phyloP scores from a whole-genome alignment of 2,329 filamentous ascomycete species.

The Didymella arachidicola region DNA sequence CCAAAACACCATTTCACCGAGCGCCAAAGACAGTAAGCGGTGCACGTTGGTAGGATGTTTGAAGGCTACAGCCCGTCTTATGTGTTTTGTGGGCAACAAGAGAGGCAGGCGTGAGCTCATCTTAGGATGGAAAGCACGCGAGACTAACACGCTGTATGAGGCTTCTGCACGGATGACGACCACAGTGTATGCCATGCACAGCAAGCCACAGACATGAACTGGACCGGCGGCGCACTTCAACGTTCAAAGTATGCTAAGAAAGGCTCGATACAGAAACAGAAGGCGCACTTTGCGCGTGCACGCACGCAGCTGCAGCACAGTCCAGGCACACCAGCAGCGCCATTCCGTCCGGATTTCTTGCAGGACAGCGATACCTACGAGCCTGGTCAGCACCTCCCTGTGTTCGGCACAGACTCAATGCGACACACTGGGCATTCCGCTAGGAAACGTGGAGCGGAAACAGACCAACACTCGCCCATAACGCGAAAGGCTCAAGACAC shows the following conservation, averaged over 20 bases:
- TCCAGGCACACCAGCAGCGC: slow-evolving; percentile 17
- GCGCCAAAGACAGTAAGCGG: too few relatives aligned
- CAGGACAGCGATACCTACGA: slow-evolving; percentile 19
- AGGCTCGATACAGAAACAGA: slow-evolving; percentile 52
- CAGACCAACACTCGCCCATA: background rate
- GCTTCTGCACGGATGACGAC: background rate
- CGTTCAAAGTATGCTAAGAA: slow-evolving; percentile 49
- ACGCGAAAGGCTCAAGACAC: background rate
- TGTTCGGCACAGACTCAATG: slow-evolving; percentile 20
- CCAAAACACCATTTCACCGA: too few relatives aligned
- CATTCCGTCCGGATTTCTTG: slow-evolving; percentile 40
- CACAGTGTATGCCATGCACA: background rate
- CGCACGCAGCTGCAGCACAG: slow-evolving; percentile 44
- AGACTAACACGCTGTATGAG: background rate
- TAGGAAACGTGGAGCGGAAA: slow-evolving; percentile 5
- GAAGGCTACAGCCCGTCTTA: too few relatives aligned
- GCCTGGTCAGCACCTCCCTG: slow-evolving; percentile 16
- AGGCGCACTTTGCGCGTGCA: slow-evolving; percentile 56
- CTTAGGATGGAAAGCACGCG: slow-evolving; percentile 19
- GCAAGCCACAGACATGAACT: slow-evolving; percentile 52
- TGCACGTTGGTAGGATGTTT: too few relatives aligned
- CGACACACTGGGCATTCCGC: slow-evolving; percentile 21
- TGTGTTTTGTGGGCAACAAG: too few relatives aligned
- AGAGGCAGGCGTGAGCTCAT: slow-evolving; percentile 2
- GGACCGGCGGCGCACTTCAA: slow-evolving; percentile 57